Evolutionary conservation across 345 rosid species (phyloP).

Genomic region (Capsella bursapastoris): DNA sequence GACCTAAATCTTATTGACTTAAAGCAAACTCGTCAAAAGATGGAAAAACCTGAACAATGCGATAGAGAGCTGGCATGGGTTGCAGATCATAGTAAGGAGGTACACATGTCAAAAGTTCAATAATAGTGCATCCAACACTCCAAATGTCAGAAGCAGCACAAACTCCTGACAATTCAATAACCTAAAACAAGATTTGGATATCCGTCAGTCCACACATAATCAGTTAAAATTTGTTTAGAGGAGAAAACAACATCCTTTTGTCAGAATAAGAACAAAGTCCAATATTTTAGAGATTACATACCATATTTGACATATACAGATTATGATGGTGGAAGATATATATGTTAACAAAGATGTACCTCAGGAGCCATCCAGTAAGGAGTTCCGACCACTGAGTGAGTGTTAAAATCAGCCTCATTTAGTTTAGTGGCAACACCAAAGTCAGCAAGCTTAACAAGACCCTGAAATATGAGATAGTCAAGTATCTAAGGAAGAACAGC

Average conservation of each 20-base stretch:
- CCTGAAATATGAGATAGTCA: slow-evolving; percentile 54
- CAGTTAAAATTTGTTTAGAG: not conserved
- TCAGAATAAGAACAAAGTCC: slow-evolving; percentile 11
- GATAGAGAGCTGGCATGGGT: slow-evolving; percentile 99
- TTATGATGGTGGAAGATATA: slow-evolving; percentile 7
- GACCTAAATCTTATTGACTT: not conserved
- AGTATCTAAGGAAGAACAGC: slow-evolving; percentile 23
- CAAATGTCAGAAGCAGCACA: slow-evolving; percentile 99
- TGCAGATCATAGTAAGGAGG: slow-evolving; percentile 99
- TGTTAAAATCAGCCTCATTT: slow-evolving; percentile 96
- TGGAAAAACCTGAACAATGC: slow-evolving; percentile 88
- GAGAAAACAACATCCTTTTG: slow-evolving; percentile 3
- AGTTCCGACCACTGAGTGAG: slow-evolving; percentile 99
- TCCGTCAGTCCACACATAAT: slow-evolving; percentile 23
- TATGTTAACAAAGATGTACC: slow-evolving; percentile 51
- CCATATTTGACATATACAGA: not conserved
- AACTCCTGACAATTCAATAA: slow-evolving; percentile 98
- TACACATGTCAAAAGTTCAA: slow-evolving; percentile 93
- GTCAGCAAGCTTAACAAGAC: slow-evolving; percentile 99
- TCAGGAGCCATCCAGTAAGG: slow-evolving; percentile 99
- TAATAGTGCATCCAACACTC: slow-evolving; percentile 99
- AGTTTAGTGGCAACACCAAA: slow-evolving; percentile 99
- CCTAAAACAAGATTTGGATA: slow-evolving; percentile 51
- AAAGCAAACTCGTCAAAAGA: slow-evolving; percentile 25
- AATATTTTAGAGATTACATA: slow-evolving; percentile 4